phyloP scores from a whole-genome alignment of 1,139 yeast species.

The Saccharomycopsis crataegensis region DNA sequence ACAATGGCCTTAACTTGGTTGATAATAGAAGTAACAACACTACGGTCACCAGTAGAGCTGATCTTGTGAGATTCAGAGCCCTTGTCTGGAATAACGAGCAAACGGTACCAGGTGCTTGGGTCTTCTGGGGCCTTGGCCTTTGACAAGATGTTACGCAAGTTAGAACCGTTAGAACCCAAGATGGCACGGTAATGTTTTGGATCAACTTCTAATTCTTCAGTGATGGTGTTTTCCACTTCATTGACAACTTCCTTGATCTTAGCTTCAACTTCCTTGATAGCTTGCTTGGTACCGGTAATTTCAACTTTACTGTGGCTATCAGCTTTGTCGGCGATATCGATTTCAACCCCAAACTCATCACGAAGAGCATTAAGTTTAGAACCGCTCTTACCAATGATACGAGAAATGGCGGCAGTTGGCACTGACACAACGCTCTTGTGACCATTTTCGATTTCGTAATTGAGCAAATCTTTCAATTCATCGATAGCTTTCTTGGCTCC shows the following conservation, averaged over 20 bases:
- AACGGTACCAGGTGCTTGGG: slow-evolving; percentile 35
- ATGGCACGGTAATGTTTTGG: slow-evolving; percentile 73
- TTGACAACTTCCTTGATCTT: slow-evolving; percentile 57
- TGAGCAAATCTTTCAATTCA: slow-evolving; percentile 76
- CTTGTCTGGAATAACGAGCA: slow-evolving; percentile 70
- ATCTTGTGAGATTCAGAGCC: slow-evolving; percentile 57
- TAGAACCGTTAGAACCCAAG: slow-evolving; percentile 77
- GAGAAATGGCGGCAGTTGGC: slow-evolving; percentile 66
- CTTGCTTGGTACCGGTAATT: slow-evolving; percentile 72
- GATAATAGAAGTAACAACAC: slow-evolving; percentile 63
- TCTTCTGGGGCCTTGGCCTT: slow-evolving; percentile 66
- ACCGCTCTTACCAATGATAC: slow-evolving; percentile 87
- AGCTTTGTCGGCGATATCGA: slow-evolving; percentile 36
- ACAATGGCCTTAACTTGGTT: slow-evolving; percentile 59
- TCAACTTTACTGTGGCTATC: slow-evolving; percentile 50
- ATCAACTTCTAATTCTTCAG: slow-evolving; percentile 60
- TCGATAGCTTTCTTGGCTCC: slow-evolving; percentile 82
- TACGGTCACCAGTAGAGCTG: slow-evolving; percentile 67
- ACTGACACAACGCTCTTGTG: slow-evolving; percentile 54
- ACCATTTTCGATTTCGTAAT: slow-evolving; percentile 86
- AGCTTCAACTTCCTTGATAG: slow-evolving; percentile 67
- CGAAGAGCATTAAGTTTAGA: slow-evolving; percentile 77
- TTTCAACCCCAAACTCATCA: slow-evolving; percentile 72
- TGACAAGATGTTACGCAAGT: slow-evolving; percentile 64
- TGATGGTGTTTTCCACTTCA: slow-evolving; percentile 59